These are phyloP conservation scores for Neurospora sp. DNA, from an alignment of 2,329 filamentous ascomycete genomes.

Conservation along the genomic window DNA sequence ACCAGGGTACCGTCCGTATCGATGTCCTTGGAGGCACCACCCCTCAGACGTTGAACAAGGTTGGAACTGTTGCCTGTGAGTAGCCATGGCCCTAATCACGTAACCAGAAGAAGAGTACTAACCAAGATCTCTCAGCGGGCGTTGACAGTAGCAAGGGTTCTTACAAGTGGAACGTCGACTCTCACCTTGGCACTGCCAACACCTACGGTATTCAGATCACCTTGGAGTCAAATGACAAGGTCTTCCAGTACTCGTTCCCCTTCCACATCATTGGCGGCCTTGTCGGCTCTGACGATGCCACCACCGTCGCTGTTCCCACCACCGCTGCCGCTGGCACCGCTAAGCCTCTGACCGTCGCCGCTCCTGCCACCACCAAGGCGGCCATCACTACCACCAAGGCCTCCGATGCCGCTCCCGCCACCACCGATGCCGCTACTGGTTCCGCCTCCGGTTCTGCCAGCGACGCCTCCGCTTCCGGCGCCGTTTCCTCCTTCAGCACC, in stretches of 20 bases:
- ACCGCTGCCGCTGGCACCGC: slow-evolving; percentile 17
- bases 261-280: slow-evolving; percentile 40
- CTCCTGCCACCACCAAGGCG: slow-evolving; percentile 8
- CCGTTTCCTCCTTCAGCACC: neutral
- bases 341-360: slow-evolving; percentile 12
- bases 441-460: slow-evolving; percentile 24
- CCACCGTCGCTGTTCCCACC: slow-evolving; percentile 14
- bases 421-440: slow-evolving; percentile 28
- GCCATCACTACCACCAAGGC: neutral
- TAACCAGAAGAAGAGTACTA: slow-evolving; percentile 1
- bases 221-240: slow-evolving; percentile 33
- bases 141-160: slow-evolving; percentile 34
- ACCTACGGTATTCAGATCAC: slow-evolving; percentile 50
- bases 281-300: slow-evolving; percentile 16
- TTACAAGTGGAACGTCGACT: slow-evolving; percentile 42
- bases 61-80: slow-evolving; percentile 41
- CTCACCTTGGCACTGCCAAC: slow-evolving; percentile 31
- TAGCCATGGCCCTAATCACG: slow-evolving; percentile 11
- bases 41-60: slow-evolving; percentile 31
- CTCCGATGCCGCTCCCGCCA: neutral
- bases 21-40: slow-evolving; percentile 43
- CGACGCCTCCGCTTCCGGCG: neutral
- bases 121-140: slow-evolving; percentile 28
- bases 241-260: slow-evolving; percentile 55
- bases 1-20: slow-evolving; percentile 39